Evolutionary conservation across 768 basidiomycete genomes (phyloP), one percentile per base, ranked within the genome.

Genomic region (Mycena latifolia): DNA sequence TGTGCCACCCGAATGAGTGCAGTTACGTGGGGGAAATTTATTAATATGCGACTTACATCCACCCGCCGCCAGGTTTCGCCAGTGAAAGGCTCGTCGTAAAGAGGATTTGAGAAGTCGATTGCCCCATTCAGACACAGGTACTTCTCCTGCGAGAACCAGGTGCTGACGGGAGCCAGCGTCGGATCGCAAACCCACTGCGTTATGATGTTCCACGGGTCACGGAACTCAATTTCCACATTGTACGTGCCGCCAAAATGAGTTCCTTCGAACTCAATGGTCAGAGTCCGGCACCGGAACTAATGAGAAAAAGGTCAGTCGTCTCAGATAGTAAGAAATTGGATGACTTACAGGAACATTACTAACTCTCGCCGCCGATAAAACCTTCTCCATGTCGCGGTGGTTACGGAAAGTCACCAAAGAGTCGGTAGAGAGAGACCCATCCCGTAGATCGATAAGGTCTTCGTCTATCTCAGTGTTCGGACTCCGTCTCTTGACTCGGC

Each of bases 201-300:
- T 18, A 65, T 69, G 57, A 70, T 55, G 31, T 64, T 43, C 73
- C 73, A 74, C 1, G 65, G 45, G 17, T 46, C 24, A 12, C 24
- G 45, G 12, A 46, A 46, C 18, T 46, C 45, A 14, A 46, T 15
- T 5, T 72, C 59, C n/a, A 66, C 66, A 1, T 52, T 35, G 46
- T 69, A 66, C 37, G 37, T 39, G 8, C 37, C 37, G 15, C 37
- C 37, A 39, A 39, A 39, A 18, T 39, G 37, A 39, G 37, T 39
- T 9, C 37, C 37, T 18, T 39, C 37, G 17, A 39, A 39, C 6
- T 39, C 37, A 14, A 39, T 39, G 11, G 37, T 15, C n/a, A 73
- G 25, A 17, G 31, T 37, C 45, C 55, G 58, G 17, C 25, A n/a
- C 2, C 29, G 28, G 52, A 73, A 73, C 72, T 73, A 41, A 37